phyloP scores from a whole-genome alignment of 176 grass and related monocot genomes.

The Pontederia crassipes region DNA sequence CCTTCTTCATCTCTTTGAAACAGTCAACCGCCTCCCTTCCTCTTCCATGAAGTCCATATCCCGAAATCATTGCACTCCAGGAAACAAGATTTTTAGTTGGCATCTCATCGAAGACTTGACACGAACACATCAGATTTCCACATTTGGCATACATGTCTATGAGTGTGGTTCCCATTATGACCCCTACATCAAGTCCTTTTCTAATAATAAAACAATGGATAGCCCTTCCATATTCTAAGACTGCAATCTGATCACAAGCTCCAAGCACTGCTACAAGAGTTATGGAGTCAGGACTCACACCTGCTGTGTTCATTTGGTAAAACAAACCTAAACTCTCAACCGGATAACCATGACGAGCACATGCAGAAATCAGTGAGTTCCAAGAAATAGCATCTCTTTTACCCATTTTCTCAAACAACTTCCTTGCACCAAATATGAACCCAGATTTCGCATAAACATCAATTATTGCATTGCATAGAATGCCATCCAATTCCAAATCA shows the following conservation, averaged over 20 bases:
- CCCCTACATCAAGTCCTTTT: slow-evolving; percentile 4
- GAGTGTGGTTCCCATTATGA: slow-evolving; percentile 16
- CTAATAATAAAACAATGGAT: slow-evolving; percentile 16
- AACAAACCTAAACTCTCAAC: slow-evolving; percentile 9
- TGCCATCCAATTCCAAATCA: slow-evolving; percentile 6
- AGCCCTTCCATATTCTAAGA: slow-evolving; percentile 13
- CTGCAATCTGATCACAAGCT: slow-evolving; percentile 13
- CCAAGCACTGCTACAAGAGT: slow-evolving; percentile 20
- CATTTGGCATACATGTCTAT: slow-evolving; percentile 24
- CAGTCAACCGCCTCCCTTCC: slow-evolving; percentile 22
- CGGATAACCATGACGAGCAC: slow-evolving; percentile 8
- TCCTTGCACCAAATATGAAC: slow-evolving; percentile 9
- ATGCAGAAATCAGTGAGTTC: slow-evolving; percentile 20
- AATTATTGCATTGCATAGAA: slow-evolving; percentile 15
- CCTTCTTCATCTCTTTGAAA: slow-evolving; percentile 32
- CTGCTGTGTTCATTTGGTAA: slow-evolving; percentile 14
- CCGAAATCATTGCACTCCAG: slow-evolving; percentile 24
- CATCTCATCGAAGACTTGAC: slow-evolving; percentile 19
- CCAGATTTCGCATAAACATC: slow-evolving; percentile 13
- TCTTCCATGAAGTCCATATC: slow-evolving; percentile 41
- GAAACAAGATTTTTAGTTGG: slow-evolving; percentile 22
- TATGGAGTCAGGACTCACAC: neutral
- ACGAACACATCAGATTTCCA: slow-evolving; percentile 14
- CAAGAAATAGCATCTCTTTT: slow-evolving; percentile 17
- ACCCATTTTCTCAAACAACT: slow-evolving; percentile 15